Percentiles rank a stretch among this genome's conserved stretches.
These are phyloP conservation scores for Calophaca sinica DNA, from an alignment of 306 rosid genomes.

Conservation along the genomic window DNA sequence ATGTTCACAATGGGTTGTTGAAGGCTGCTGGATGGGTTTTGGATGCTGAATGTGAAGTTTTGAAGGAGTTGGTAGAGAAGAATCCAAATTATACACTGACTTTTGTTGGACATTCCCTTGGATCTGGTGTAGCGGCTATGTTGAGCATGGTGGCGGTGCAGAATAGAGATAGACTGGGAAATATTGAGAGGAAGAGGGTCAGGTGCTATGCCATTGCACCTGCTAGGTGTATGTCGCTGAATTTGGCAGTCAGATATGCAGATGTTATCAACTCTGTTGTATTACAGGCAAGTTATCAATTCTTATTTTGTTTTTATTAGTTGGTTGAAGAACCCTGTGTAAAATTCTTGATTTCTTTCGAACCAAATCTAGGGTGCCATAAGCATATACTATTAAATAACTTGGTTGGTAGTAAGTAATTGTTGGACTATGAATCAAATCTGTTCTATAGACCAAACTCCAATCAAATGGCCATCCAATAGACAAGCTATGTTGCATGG, in stretches of 20 bases:
- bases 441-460: neutral
- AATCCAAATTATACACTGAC: conserved; percentile 81
- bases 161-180: conserved; percentile 65
- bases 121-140: conserved; percentile 89
- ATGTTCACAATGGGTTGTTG: conserved; percentile 94
- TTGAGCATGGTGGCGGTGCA: conserved; percentile 77
- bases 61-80: conserved; percentile 67
- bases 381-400: neutral
- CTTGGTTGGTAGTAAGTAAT: neutral
- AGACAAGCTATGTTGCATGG: too few species aligned
- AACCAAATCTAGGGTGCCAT: neutral
- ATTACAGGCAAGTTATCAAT: conserved; percentile 74
- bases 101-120: conserved; percentile 90
- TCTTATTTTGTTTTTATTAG: conserved; percentile 21
- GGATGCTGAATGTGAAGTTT: conserved; percentile 67
- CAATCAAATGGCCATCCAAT: neutral
- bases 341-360: conserved; percentile 17
- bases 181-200: conserved; percentile 78
- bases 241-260: conserved; percentile 92
- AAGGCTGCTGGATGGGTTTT: conserved; percentile 80
- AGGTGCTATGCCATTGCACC: conserved; percentile 93
- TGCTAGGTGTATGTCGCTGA: conserved; percentile 90
- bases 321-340: conserved; percentile 26
- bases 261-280: conserved; percentile 91
- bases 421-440: neutral